Evolutionary conservation across 2,329 filamentous ascomycete genomes (phyloP).

Genomic region (Parastagonospora avenae): DNA sequence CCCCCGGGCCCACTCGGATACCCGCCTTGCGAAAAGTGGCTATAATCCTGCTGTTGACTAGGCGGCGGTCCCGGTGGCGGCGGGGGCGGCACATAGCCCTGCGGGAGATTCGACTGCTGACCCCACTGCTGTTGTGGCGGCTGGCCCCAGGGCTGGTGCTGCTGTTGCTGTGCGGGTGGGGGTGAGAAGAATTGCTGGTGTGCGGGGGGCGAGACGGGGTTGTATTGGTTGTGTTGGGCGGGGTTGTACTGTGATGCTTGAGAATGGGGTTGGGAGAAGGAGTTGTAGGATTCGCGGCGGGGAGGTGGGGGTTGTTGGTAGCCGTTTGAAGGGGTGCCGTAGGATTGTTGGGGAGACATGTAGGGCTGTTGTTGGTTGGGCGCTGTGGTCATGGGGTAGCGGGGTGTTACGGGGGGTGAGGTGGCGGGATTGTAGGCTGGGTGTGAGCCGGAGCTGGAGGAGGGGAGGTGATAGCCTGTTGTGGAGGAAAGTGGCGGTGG

Average conservation of each 20-base stretch:
- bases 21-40: conserved; percentile 57
- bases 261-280: conserved; percentile 24
- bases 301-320: conserved; percentile 36
- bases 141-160: conserved; percentile 61
- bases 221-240: conserved; percentile 47
- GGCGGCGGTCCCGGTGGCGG: conserved; percentile 69
- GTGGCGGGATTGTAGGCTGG: conserved; percentile 59
- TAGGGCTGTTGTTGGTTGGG: conserved; percentile 37
- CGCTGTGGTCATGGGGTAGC: conserved; percentile 48
- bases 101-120: conserved; percentile 59
- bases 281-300: conserved; percentile 42
- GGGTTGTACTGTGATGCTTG: conserved; percentile 52
- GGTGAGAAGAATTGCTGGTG: conserved; percentile 62
- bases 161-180: conserved; percentile 47
- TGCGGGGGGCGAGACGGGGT: conserved; percentile 58
- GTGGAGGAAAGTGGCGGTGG: conserved; percentile 47
- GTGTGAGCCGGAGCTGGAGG: conserved; percentile 28
- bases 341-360: conserved; percentile 40
- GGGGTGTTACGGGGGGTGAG: conserved; percentile 54
- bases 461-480: conserved; percentile 35
- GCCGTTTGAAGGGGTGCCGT: conserved; percentile 28
- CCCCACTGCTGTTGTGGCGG: conserved; percentile 59
- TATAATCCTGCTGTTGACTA: conserved; percentile 59
- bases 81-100: conserved; percentile 70
- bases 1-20: conserved; percentile 57